Percentiles rank a stretch among this genome's conserved stretches.
Conservation (phyloP, 2,329 filamentous ascomycete genomes). For the Lojkania enalia region DNA sequence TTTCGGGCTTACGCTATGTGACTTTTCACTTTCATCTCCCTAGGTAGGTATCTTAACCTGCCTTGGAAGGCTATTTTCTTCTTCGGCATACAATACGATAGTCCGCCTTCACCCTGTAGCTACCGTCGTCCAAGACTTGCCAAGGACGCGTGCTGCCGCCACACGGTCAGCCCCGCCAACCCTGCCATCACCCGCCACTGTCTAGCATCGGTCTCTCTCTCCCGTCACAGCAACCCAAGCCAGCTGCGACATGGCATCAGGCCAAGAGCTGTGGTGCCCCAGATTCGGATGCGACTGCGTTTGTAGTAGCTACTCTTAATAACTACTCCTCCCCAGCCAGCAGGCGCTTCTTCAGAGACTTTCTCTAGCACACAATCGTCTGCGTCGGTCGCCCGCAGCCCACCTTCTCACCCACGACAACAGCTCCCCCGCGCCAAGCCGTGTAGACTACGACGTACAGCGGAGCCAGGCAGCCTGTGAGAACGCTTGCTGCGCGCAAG, state of each 20-base stretch:
- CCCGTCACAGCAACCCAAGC: conserved; percentile 3
- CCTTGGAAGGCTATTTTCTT: too few relatives aligned
- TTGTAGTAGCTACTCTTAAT: conserved; percentile 1
- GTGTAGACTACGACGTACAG: conserved; percentile 25
- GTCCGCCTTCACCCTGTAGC: too few relatives aligned
- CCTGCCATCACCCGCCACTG: neutral
- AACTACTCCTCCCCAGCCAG: conserved; percentile 4
- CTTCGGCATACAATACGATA: too few relatives aligned
- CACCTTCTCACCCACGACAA: neutral
- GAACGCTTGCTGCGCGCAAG: conserved; percentile 30
- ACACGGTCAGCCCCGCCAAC: conserved; percentile 1
- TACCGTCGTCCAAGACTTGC: too few relatives aligned
- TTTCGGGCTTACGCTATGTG: too few relatives aligned
- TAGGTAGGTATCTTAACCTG: too few relatives aligned
- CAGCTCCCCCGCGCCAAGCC: conserved; percentile 36
- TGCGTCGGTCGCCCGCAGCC: neutral
- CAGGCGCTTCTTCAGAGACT: neutral
- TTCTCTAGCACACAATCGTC: neutral
- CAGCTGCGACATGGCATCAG: conserved; percentile 22
- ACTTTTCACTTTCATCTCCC: too few relatives aligned
- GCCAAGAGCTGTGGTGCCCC: conserved; percentile 30
- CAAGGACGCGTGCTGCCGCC: too few relatives aligned
- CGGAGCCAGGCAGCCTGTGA: conserved; percentile 30
- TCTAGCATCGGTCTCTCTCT: neutral
- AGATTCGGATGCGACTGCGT: conserved; percentile 18